Conservation (phyloP, 2,329 filamentous ascomycete species). For the Aspergillus fijiensis region DNA sequence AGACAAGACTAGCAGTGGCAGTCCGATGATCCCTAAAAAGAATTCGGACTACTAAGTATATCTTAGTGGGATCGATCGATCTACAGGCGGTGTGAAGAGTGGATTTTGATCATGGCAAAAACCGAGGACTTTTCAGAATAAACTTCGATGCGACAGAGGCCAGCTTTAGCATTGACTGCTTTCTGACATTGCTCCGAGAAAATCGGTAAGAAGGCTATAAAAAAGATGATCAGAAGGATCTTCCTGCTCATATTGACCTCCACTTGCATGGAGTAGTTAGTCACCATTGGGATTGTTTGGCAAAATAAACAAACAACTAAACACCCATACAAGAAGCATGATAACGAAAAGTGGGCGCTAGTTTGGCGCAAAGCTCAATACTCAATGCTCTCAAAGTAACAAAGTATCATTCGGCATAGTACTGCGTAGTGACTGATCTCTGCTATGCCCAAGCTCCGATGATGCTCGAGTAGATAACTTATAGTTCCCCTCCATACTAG, state of each 20-base stretch:
- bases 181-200: background rate
- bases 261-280: background rate
- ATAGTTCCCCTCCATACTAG: background rate
- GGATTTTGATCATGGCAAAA: background rate
- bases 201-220: background rate
- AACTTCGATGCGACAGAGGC: background rate
- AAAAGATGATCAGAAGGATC: background rate
- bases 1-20: too few species aligned
- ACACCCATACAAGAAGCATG: too few species aligned
- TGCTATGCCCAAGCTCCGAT: too few species aligned
- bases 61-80: background rate
- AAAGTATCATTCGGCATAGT: too few species aligned
- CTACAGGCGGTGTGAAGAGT: background rate
- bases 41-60: background rate
- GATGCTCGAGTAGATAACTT: too few species aligned
- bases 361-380: background rate
- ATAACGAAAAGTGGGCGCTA: background rate
- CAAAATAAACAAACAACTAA: too few species aligned
- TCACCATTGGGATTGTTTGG: background rate
- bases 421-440: too few species aligned
- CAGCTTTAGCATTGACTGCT: background rate
- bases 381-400: too few species aligned
- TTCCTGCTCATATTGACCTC: background rate
- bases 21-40: background rate
- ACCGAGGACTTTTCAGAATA: background rate